Evolutionary conservation across 495 filamentous ascomycete species (phyloP).

Genomic region (Bathelium albidoporum): DNA sequence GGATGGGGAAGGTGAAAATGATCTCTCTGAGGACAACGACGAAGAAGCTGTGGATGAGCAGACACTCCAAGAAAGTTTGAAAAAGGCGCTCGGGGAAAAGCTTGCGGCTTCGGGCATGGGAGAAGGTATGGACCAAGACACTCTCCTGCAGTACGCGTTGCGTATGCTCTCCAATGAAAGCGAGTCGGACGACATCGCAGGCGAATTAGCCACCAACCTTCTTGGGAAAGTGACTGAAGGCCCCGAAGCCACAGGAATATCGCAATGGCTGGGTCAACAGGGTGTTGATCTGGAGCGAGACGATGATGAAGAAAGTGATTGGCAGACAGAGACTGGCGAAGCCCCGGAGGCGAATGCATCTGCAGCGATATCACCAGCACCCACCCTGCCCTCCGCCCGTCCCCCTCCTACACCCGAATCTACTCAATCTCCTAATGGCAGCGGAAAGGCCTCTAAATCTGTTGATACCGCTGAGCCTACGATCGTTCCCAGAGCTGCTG

Average conservation of each 20-base stretch:
- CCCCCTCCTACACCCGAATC: not conserved
- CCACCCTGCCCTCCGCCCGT: conserved; percentile 7
- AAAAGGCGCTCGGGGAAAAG: conserved; percentile 20
- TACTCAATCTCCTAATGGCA: not conserved
- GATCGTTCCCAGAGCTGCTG: too few relatives aligned
- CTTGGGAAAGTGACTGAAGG: conserved; percentile 20
- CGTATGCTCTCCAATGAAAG: conserved; percentile 25
- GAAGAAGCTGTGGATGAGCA: not conserved
- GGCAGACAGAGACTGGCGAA: not conserved
- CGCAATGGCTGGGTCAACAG: conserved; percentile 21
- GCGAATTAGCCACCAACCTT: conserved; percentile 23
- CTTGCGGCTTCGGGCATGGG: conserved; percentile 22
- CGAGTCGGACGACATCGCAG: conserved; percentile 26
- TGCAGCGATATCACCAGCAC: conserved; percentile 3
- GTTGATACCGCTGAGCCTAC: not conserved
- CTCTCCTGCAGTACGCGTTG: conserved; percentile 25
- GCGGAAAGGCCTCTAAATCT: not conserved
- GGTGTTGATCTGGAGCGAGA: conserved; percentile 16
- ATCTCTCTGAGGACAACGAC: conserved; percentile 4
- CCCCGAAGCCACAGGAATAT: conserved; percentile 12
- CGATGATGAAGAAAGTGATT: conserved; percentile 14
- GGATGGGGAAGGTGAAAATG: conserved; percentile 1
- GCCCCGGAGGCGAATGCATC: not conserved
- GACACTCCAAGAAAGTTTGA: conserved; percentile 21
- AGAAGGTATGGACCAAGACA: conserved; percentile 24